A percentile compares a stretch with the other conserved stretches of the same genome.
Conservation (phyloP, 1,284 basidiomycete species). For the Cutaneotrichosporon mucoides region DNA sequence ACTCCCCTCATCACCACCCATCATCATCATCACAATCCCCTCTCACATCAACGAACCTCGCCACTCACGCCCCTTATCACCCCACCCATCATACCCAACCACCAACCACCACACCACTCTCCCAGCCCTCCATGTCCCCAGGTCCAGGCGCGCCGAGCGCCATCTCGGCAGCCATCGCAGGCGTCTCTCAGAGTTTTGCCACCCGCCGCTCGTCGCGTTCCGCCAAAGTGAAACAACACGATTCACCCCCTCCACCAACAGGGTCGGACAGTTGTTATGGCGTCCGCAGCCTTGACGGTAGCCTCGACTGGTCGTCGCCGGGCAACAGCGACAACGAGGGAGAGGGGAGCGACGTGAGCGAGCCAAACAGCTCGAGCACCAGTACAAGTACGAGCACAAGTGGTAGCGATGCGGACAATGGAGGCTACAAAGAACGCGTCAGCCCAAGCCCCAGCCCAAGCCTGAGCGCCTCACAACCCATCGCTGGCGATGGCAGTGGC, state of each 20-base stretch:
- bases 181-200: conserved; percentile 12
- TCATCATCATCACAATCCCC: not conserved
- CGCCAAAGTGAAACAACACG: not conserved
- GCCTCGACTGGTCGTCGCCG: conserved; percentile 7
- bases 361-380: not conserved
- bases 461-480: too few relatives aligned
- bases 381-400: not conserved
- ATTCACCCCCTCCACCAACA: conserved; percentile 11
- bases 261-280: conserved; percentile 28
- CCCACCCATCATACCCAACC: too few relatives aligned
- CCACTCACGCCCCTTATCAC: too few relatives aligned
- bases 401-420: not conserved
- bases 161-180: conserved; percentile 11
- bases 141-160: conserved; percentile 4
- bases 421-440: not conserved
- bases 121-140: not conserved
- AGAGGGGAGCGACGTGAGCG: not conserved
- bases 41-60: not conserved
- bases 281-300: conserved; percentile 28
- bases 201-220: conserved; percentile 12
- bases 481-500: too few relatives aligned
- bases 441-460: not conserved
- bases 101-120: not conserved
- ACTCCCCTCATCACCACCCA: not conserved
- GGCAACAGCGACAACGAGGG: not conserved